Percentiles rank a stretch among this genome's conserved stretches.
Evolutionary conservation across 1,284 basidiomycete species (phyloP).

Genomic region (Macrocybe sp.): DNA sequence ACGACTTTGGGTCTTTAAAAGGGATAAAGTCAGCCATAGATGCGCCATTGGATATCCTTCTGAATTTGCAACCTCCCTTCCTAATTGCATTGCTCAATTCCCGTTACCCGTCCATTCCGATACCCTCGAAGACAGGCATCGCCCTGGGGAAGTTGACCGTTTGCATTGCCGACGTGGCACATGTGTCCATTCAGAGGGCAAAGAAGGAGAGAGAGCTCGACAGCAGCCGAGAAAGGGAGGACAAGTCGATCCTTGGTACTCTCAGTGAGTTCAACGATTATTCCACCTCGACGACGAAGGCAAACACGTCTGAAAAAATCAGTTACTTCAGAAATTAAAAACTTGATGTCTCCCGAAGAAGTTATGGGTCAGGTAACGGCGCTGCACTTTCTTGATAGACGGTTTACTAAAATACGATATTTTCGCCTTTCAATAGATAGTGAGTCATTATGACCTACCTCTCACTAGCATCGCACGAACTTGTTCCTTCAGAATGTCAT

Average conservation of each 20-base stretch:
- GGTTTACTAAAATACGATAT: neutral
- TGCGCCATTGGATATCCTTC: conserved; percentile 41
- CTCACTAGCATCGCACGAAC: neutral
- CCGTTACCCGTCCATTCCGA: no score
- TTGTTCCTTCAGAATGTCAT: neutral
- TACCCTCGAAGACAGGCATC: no score
- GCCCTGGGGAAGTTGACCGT: no score
- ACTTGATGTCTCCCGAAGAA: neutral
- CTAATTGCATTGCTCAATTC: no score
- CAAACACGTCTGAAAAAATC: neutral
- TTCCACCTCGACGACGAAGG: neutral
- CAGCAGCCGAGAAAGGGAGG: neutral
- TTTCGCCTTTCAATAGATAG: neutral
- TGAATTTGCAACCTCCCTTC: conserved; percentile 18
- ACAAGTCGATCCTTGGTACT: conserved; percentile 1
- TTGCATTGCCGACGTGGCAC: no score
- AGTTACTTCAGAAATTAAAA: neutral
- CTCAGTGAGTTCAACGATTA: neutral
- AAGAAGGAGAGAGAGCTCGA: no score
- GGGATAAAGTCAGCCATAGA: conserved; percentile 40
- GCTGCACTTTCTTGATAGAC: no score
- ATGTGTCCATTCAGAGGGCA: no score
- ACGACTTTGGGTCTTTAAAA: conserved; percentile 50
- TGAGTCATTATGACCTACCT: neutral
- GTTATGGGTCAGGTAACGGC: neutral